Conservation (phyloP, 2,329 filamentous ascomycete genomes). For the Penicillium sp. region DNA sequence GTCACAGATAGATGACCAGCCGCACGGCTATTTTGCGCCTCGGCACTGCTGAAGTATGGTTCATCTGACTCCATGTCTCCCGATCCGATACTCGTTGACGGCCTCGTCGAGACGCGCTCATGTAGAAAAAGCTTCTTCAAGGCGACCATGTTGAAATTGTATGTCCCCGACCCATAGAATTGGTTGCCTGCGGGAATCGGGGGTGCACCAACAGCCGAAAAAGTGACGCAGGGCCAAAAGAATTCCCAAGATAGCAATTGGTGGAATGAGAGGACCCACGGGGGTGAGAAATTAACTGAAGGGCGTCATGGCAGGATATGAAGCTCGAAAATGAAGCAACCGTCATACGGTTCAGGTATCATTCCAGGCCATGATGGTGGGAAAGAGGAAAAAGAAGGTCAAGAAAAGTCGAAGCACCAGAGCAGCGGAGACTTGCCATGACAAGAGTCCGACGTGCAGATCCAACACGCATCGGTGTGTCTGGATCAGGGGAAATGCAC, state of each 20-base stretch:
- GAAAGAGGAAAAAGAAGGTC: slow-evolving; percentile 6
- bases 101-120: slow-evolving; percentile 23
- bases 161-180: slow-evolving; percentile 2
- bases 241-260: slow-evolving; percentile 8
- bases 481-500: slow-evolving; percentile 23
- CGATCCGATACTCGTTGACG: slow-evolving; percentile 13
- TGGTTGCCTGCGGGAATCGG: background rate
- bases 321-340: slow-evolving; percentile 6
- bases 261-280: slow-evolving; percentile 15
- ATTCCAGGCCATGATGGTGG: slow-evolving; percentile 3
- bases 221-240: slow-evolving; percentile 4
- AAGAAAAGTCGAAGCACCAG: slow-evolving; percentile 3
- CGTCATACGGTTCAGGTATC: slow-evolving; percentile 13
- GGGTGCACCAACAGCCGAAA: background rate
- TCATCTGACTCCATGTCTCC: slow-evolving; percentile 3
- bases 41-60: slow-evolving; percentile 6
- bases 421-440: slow-evolving; percentile 12
- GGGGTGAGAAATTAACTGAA: slow-evolving; percentile 11
- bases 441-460: slow-evolving; percentile 17
- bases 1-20: slow-evolving; percentile 1
- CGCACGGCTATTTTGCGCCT: slow-evolving; percentile 10
- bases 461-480: slow-evolving; percentile 16
- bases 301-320: slow-evolving; percentile 18
- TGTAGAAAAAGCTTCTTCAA: slow-evolving; percentile 35
- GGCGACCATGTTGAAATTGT: slow-evolving; percentile 30